Conservation (phyloP, 257 asterid genomes). For the Solanum habrochaites region DNA sequence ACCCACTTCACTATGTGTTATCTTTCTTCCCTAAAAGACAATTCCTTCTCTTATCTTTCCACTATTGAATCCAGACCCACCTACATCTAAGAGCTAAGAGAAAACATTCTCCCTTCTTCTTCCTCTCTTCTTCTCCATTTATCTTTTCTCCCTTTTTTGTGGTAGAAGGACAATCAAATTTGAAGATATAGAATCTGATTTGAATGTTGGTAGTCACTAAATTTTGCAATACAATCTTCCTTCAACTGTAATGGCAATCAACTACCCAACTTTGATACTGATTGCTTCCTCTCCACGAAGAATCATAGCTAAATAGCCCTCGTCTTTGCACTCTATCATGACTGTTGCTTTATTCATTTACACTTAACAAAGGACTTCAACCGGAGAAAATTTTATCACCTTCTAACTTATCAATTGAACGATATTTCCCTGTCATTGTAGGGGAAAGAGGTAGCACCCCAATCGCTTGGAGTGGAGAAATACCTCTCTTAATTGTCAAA, state of each 20-base stretch:
- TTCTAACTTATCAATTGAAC: neutral
- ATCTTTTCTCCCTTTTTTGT: neutral
- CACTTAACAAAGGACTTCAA: neutral
- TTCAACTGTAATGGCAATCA: slow-evolving; percentile 83
- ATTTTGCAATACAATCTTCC: slow-evolving; percentile 63
- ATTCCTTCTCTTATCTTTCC: neutral
- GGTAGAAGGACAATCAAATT: neutral
- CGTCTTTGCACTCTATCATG: neutral
- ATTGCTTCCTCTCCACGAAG: neutral
- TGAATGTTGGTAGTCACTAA: slow-evolving; percentile 65
- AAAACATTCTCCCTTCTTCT: neutral
- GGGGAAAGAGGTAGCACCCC: neutral
- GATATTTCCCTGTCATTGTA: neutral
- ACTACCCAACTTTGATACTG: slow-evolving; percentile 12
- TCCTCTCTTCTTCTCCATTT: neutral
- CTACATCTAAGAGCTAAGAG: neutral
- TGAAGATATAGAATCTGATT: slow-evolving; percentile 48
- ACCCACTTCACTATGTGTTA: neutral
- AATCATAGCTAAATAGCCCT: neutral
- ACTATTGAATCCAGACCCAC: neutral
- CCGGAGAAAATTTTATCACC: neutral
- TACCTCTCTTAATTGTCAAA: neutral
- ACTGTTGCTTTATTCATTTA: neutral
- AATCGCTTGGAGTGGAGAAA: neutral
- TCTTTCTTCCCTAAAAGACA: neutral